Evolutionary conservation across 2,329 filamentous ascomycete genomes (phyloP).

Genomic region (Verticillium dahliae): DNA sequence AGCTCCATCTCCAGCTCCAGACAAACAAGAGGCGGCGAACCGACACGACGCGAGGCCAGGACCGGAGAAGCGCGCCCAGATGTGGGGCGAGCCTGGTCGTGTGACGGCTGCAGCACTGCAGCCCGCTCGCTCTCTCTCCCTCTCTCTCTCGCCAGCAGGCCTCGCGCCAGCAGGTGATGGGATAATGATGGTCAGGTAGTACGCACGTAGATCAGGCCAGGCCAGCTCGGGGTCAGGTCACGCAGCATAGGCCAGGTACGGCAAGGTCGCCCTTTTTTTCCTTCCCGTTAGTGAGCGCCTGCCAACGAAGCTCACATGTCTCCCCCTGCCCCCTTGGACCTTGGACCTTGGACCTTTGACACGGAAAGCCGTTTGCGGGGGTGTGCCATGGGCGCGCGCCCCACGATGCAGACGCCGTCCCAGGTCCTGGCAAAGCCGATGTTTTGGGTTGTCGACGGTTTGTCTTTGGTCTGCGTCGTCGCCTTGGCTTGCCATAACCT

Average conservation of each 20-base stretch:
- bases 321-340: background rate
- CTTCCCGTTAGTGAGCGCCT: background rate
- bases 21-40: background rate
- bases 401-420: background rate
- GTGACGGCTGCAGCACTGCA: conserved; percentile 1
- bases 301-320: background rate
- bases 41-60: background rate
- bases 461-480: background rate
- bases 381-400: background rate
- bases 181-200: background rate
- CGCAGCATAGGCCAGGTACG: background rate
- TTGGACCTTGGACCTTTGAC: no score
- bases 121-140: background rate
- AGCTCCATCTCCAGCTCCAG: background rate
- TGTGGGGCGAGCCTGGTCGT: background rate
- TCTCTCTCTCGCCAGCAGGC: background rate
- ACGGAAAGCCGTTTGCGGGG: background rate
- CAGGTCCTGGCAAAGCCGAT: background rate
- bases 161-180: background rate
- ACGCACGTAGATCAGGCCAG: background rate
- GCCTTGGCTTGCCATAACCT: no score
- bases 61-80: background rate
- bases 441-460: background rate
- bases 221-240: background rate
- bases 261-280: background rate